Base-by-base conservation (phyloP, 306 rosid species). In the Ochetophila trinervis region DNA sequence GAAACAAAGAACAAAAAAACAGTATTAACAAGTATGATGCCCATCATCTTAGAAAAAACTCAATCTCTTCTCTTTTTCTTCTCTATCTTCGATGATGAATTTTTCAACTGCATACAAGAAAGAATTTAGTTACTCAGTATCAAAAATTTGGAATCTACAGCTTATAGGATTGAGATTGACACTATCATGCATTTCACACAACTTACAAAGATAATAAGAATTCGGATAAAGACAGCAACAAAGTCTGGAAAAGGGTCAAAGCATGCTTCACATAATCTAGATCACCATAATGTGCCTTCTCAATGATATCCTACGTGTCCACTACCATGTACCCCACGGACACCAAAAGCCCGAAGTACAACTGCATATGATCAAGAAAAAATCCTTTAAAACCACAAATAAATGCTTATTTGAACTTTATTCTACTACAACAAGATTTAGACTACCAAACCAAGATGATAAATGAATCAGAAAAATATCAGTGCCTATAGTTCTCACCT, bases 221-320 rank as follows among this genome's bases (percentile, higher is more conserved):
- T 83, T 16, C 95, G 86, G 50, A 92, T 84, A 56, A 92, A 89
- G 65, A 89, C 79, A 47, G 83, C 96, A 48, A 78, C 60, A 36
- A 87, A 92, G 60, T 89, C 98, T 7, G 93, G 68, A 92, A 87
- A 17, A 92, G 81, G 15, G 82, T 88, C 80, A 92, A 37, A 4
- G 98, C 93, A 61, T 92, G 98, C 74, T 89, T 92, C 74, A 92
- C 95, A n/a, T n/a, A n/a, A n/a, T n/a, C n/a, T n/a, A n/a, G n/a
- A n/a, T n/a, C n/a, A n/a, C n/a, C n/a, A n/a, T n/a, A n/a, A n/a
- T n/a, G n/a, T n/a, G n/a, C n/a, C n/a, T n/a, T n/a, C n/a, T n/a
- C n/a, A n/a, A n/a, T n/a, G n/a, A 60, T 87, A 53, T 93, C 91
- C 53, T 93, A 94, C 35, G 97, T 92, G 79, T 92, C 98, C 5